These are phyloP conservation scores for Fraxinus sp. DNA, from an alignment of 305 asterid genomes.

Conservation along the genomic window DNA sequence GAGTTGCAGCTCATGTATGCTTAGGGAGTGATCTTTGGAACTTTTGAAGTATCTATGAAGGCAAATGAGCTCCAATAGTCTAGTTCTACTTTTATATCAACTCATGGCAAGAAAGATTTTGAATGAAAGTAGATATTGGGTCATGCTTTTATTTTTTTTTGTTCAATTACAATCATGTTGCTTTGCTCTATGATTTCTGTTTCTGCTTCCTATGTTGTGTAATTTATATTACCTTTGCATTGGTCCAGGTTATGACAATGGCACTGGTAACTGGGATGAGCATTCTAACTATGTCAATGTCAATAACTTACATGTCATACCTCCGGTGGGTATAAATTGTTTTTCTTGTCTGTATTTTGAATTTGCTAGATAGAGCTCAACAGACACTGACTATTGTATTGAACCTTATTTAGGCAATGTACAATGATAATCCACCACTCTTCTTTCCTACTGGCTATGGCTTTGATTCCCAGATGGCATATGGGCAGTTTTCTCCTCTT, in stretches of 20 bases:
- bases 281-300: constrained; percentile 73
- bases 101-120: background rate
- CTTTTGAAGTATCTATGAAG: background rate
- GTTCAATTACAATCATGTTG: background rate
- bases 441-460: constrained; percentile 83
- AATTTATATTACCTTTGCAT: constrained; percentile 26
- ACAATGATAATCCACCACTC: constrained; percentile 77
- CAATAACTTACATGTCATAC: constrained; percentile 78
- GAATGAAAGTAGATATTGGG: background rate
- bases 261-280: constrained; percentile 74
- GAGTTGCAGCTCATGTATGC: background rate
- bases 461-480: constrained; percentile 86
- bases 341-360: constrained; percentile 19
- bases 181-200: background rate
- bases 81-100: background rate
- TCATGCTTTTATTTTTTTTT: background rate
- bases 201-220: constrained; percentile 5
- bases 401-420: constrained; percentile 67
- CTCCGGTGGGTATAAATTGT: constrained; percentile 61
- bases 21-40: background rate
- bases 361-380: constrained; percentile 13
- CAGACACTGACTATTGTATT: constrained; percentile 23
- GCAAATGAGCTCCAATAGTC: background rate
- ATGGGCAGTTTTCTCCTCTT: constrained; percentile 90
- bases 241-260: constrained; percentile 74